Conservation (phyloP, 1,139 yeast genomes). For the Pichia inconspicua region DNA sequence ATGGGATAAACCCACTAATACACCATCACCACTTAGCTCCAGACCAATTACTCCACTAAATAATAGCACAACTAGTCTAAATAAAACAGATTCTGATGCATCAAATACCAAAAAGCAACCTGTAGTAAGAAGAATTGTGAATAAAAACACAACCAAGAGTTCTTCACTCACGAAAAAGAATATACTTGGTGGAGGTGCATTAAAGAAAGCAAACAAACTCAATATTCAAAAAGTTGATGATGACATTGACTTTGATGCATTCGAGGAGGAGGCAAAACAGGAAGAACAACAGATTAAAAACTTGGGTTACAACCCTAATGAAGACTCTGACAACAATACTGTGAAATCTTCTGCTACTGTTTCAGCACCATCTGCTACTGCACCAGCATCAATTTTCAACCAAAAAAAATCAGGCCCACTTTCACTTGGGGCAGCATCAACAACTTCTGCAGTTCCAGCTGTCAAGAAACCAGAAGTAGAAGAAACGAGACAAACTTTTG, state of each 20-base stretch:
- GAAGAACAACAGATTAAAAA: slow-evolving; percentile 70
- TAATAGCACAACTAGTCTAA: slow-evolving; percentile 17
- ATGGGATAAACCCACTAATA: slow-evolving; percentile 76
- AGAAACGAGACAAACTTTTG: slow-evolving; percentile 62
- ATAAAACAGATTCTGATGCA: slow-evolving; percentile 19
- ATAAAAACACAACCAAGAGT: slow-evolving; percentile 14
- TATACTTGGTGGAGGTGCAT: slow-evolving; percentile 24
- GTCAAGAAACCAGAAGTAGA: slow-evolving; percentile 31
- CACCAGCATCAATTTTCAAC: slow-evolving; percentile 17
- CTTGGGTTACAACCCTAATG: slow-evolving; percentile 64
- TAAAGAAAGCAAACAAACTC: slow-evolving; percentile 48
- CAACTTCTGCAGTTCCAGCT: slow-evolving; percentile 8
- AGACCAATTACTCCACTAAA: slow-evolving; percentile 38
- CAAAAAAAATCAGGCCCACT: slow-evolving; percentile 6
- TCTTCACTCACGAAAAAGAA: slow-evolving; percentile 21
- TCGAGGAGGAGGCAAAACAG: slow-evolving; percentile 76
- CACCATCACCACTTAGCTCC: slow-evolving; percentile 47
- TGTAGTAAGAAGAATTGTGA: slow-evolving; percentile 22
- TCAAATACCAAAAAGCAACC: slow-evolving; percentile 26
- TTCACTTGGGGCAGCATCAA: background rate
- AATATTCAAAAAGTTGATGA: slow-evolving; percentile 51
- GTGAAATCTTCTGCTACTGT: background rate
- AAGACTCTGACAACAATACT: slow-evolving; percentile 18
- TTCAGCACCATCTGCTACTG: background rate
- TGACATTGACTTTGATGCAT: slow-evolving; percentile 84